Percentiles rank a stretch among this genome's conserved stretches.
These are phyloP conservation scores for Eutypa lata DNA, from an alignment of 2,329 filamentous ascomycete species.

Conservation along the genomic window DNA sequence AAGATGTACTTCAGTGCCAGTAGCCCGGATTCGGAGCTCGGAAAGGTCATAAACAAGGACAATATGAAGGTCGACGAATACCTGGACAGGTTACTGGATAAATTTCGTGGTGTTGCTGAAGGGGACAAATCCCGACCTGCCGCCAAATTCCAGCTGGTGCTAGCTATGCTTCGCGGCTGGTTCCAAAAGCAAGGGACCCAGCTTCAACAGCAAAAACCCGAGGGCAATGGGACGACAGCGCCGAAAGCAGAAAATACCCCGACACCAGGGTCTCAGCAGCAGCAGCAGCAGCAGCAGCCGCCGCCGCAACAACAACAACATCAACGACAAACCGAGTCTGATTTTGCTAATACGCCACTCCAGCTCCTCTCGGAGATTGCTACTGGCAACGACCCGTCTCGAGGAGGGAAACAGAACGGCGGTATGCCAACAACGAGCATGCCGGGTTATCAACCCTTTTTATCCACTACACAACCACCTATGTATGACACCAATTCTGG, in stretches of 20 bases:
- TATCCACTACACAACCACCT: slow-evolving; percentile 28
- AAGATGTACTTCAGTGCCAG: slow-evolving; percentile 70
- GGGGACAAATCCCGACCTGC: slow-evolving; percentile 63
- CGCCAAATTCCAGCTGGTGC: slow-evolving; percentile 67
- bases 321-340: slow-evolving; percentile 25
- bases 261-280: slow-evolving; percentile 3
- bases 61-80: slow-evolving; percentile 64
- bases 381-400: slow-evolving; percentile 37
- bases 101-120: slow-evolving; percentile 62
- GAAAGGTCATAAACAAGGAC: slow-evolving; percentile 65
- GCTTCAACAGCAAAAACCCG: slow-evolving; percentile 9
- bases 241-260: slow-evolving; percentile 5
- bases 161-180: slow-evolving; percentile 69
- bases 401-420: slow-evolving; percentile 11
- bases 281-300: slow-evolving; percentile 18
- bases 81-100: slow-evolving; percentile 66
- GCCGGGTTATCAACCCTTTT: slow-evolving; percentile 16
- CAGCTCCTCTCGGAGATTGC: slow-evolving; percentile 57
- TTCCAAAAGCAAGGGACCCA: slow-evolving; percentile 50
- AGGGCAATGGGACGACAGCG: background rate
- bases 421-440: slow-evolving; percentile 11
- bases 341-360: slow-evolving; percentile 47
- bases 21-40: slow-evolving; percentile 61
- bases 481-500: slow-evolving; percentile 30
- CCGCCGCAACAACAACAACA: too few species aligned